Conservation (phyloP, 1,284 basidiomycete species). For the Pseudozyma pruni region DNA sequence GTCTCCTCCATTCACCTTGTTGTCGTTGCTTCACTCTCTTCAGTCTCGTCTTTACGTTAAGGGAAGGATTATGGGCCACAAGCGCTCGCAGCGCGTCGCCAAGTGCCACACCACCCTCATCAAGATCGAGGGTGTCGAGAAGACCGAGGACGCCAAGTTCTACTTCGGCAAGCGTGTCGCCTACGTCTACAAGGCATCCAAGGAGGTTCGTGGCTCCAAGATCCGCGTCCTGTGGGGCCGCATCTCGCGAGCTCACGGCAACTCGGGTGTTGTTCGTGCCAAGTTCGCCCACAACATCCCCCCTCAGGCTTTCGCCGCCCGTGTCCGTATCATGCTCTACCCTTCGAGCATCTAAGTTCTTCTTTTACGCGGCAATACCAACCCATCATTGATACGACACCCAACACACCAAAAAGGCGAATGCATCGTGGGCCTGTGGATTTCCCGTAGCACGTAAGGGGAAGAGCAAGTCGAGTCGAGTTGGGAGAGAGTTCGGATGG, state of each 20-base stretch:
- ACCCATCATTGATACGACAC: conserved; percentile 7
- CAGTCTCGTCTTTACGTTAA: conserved; percentile 85
- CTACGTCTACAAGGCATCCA: conserved; percentile 96
- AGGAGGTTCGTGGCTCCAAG: conserved; percentile 89
- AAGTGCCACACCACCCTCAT: conserved; percentile 92
- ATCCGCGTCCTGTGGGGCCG: conserved; percentile 97
- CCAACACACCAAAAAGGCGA: conserved; percentile 34
- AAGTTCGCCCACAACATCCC: conserved; percentile 98
- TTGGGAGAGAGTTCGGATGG: background rate
- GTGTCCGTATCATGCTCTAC: conserved; percentile 85
- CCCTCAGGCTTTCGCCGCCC: conserved; percentile 92
- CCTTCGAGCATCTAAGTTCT: conserved; percentile 58
- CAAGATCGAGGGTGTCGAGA: conserved; percentile 95
- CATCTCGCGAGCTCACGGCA: conserved; percentile 71
- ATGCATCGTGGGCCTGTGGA: conserved; percentile 25
- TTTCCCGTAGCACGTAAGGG: conserved; percentile 4
- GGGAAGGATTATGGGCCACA: conserved; percentile 97
- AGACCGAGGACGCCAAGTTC: conserved; percentile 93
- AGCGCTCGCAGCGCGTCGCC: conserved; percentile 96
- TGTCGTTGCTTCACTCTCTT: conserved; percentile 3
- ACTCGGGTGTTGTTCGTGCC: conserved; percentile 94
- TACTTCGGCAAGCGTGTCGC: conserved; percentile 99
- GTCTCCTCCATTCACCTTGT: background rate
- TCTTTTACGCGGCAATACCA: background rate
- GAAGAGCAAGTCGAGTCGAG: conserved; percentile 1